These are phyloP conservation scores for Suillus weaverae DNA, from an alignment of 768 basidiomycete genomes.

Conservation along the genomic window DNA sequence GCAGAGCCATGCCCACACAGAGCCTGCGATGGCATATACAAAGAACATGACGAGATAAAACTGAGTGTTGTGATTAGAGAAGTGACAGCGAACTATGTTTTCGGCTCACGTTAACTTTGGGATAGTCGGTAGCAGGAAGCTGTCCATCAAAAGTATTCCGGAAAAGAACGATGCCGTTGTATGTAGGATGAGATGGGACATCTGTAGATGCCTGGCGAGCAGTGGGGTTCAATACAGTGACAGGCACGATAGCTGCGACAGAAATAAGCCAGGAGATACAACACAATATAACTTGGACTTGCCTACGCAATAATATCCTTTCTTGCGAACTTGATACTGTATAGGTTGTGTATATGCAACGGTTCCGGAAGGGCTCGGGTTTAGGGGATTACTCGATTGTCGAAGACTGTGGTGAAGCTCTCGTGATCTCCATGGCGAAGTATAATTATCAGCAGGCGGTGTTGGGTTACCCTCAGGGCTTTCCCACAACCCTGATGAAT, in stretches of 20 bases:
- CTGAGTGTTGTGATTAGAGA: conserved; percentile 37
- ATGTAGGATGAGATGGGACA: conserved; percentile 70
- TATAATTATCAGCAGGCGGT: conserved; percentile 46
- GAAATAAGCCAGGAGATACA: conserved; percentile 5
- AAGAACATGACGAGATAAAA: conserved; percentile 88
- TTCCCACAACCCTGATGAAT: conserved; percentile 50
- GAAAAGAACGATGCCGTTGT: conserved; percentile 80
- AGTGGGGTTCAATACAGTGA: conserved; percentile 63
- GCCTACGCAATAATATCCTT: conserved; percentile 97
- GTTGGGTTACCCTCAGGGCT: conserved; percentile 61
- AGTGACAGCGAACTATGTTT: background rate
- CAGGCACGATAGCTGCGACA: conserved; percentile 75
- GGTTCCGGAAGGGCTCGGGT: conserved; percentile 50
- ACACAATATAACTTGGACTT: conserved; percentile 33
- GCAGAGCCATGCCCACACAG: conserved; percentile 82
- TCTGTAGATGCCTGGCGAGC: conserved; percentile 45
- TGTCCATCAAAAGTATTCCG: conserved; percentile 86
- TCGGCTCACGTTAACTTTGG: conserved; percentile 84
- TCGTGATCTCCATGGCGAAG: conserved; percentile 50
- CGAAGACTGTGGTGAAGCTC: conserved; percentile 15
- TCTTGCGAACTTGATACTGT: conserved; percentile 78
- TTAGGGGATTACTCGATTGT: conserved; percentile 33
- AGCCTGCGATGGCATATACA: conserved; percentile 68
- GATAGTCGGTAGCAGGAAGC: conserved; percentile 91
- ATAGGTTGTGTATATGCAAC: conserved; percentile 69